Conservation (phyloP, 106 monocot species). For the Phalaenopsis equestris region DNA sequence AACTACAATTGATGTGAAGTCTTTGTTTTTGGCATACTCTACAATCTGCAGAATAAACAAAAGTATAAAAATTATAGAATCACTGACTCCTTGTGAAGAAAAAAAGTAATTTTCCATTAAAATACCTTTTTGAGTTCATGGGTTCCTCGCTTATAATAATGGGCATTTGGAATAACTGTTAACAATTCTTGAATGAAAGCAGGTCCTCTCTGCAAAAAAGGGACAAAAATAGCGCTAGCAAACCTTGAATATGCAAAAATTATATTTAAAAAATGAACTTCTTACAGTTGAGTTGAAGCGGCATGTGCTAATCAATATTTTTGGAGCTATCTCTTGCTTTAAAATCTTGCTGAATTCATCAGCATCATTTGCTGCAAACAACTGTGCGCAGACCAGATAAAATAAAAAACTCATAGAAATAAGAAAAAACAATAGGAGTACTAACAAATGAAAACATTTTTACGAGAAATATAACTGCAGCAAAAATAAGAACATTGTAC, state of each 20-base stretch:
- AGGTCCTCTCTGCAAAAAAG: slow-evolving; percentile 67
- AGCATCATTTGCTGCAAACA: slow-evolving; percentile 81
- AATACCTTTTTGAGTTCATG: slow-evolving; percentile 89
- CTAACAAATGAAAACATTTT: neutral
- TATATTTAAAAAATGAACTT: slow-evolving; percentile 2
- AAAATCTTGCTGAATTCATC: slow-evolving; percentile 83
- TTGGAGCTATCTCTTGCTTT: slow-evolving; percentile 45
- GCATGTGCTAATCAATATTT: slow-evolving; percentile 86
- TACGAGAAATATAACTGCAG: neutral
- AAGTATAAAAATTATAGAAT: neutral
- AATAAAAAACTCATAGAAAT: neutral
- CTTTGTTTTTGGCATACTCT: slow-evolving; percentile 79
- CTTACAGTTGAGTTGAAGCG: slow-evolving; percentile 85
- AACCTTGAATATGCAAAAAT: neutral
- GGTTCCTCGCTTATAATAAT: slow-evolving; percentile 83
- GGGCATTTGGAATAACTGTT: slow-evolving; percentile 80
- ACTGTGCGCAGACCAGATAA: slow-evolving; percentile 23
- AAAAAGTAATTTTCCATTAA: neutral
- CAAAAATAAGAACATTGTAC: neutral
- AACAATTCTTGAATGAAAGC: slow-evolving; percentile 79
- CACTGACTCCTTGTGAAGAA: neutral
- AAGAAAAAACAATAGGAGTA: neutral
- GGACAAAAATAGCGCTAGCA: neutral
- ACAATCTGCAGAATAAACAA: slow-evolving; percentile 46
- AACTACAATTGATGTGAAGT: slow-evolving; percentile 77